A percentile compares a stretch with the other conserved stretches of the same genome.
phyloP scores from a whole-genome alignment of 2,329 filamentous ascomycete genomes.

The Macrophomina tecta region DNA sequence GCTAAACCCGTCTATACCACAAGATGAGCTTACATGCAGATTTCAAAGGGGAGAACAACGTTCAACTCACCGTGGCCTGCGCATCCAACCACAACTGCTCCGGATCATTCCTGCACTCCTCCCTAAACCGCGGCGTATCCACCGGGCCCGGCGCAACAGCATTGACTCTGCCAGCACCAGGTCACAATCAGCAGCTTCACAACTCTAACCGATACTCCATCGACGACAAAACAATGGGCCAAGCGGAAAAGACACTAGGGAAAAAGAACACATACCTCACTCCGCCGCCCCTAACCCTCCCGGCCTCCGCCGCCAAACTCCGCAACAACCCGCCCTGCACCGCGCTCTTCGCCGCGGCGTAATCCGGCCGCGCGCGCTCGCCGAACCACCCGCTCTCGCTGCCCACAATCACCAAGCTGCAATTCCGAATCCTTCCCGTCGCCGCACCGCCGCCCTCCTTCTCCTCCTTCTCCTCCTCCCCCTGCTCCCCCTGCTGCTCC shows the following conservation, averaged over 20 bases:
- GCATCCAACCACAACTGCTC: constrained; percentile 50
- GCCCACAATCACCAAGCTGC: constrained; percentile 51
- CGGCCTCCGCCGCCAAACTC: constrained; percentile 50
- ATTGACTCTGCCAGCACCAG: constrained; percentile 45
- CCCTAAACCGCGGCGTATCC: constrained; percentile 50
- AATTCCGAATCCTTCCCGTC: constrained; percentile 43
- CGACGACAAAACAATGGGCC: neutral
- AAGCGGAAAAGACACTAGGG: neutral
- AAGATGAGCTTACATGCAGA: neutral
- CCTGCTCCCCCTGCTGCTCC: neutral
- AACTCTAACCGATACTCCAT: too few species aligned
- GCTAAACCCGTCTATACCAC: constrained; percentile 43
- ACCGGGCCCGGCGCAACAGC: constrained; percentile 56
- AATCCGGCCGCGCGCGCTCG: constrained; percentile 51
- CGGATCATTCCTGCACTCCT: constrained; percentile 49
- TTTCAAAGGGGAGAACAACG: neutral
- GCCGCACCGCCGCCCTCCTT: constrained; percentile 22
- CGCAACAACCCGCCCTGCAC: constrained; percentile 53
- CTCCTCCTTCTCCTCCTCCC: neutral
- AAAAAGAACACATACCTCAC: constrained; percentile 31
- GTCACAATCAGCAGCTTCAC: neutral
- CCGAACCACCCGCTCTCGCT: constrained; percentile 54
- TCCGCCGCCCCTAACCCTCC: constrained; percentile 41
- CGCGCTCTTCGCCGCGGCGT: constrained; percentile 53
- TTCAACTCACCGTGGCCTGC: constrained; percentile 48